Percentiles rank a stretch among this genome's conserved stretches.
These are phyloP conservation scores for Danielozyma ontarioensis DNA, from an alignment of 805 yeast genomes.

Conservation along the genomic window DNA sequence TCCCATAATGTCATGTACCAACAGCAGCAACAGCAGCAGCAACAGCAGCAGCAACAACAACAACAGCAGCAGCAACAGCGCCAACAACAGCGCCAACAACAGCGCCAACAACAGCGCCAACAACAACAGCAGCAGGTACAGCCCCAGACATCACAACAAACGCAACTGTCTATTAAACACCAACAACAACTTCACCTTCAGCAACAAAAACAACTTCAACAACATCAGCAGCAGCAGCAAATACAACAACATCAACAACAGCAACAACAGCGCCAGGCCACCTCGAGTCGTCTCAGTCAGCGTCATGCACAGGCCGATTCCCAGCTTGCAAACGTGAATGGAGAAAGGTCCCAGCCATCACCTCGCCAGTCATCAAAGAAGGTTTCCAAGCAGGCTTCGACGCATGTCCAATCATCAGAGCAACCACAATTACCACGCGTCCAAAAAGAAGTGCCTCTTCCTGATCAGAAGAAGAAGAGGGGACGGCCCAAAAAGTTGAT, in stretches of 20 bases:
- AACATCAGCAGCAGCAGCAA: conserved; percentile 7
- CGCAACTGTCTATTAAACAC: too few species aligned
- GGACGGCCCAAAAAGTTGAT: conserved; percentile 40
- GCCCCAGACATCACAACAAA: conserved; percentile 6
- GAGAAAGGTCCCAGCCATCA: neutral
- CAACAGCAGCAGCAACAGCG: conserved; percentile 4
- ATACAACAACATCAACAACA: conserved; percentile 5
- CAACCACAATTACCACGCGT: conserved; percentile 1
- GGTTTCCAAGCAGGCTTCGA: neutral
- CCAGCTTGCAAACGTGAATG: conserved; percentile 7
- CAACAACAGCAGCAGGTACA: conserved; percentile 4
- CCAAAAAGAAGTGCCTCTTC: neutral
- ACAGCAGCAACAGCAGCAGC: neutral
- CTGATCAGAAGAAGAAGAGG: conserved; percentile 28
- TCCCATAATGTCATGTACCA: conserved; percentile 1
- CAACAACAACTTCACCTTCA: conserved; percentile 7
- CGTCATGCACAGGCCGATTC: conserved; percentile 5
- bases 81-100: conserved; percentile 2
- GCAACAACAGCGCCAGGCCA: conserved; percentile 5
- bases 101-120: conserved; percentile 4
- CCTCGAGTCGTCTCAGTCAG: conserved; percentile 2
- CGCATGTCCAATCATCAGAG: neutral
- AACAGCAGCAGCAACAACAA: conserved; percentile 2
- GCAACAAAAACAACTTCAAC: conserved; percentile 3
- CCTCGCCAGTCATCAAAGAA: neutral